Evolutionary conservation across 345 rosid species (phyloP).

Genomic region (Gossypium sturtianum): DNA sequence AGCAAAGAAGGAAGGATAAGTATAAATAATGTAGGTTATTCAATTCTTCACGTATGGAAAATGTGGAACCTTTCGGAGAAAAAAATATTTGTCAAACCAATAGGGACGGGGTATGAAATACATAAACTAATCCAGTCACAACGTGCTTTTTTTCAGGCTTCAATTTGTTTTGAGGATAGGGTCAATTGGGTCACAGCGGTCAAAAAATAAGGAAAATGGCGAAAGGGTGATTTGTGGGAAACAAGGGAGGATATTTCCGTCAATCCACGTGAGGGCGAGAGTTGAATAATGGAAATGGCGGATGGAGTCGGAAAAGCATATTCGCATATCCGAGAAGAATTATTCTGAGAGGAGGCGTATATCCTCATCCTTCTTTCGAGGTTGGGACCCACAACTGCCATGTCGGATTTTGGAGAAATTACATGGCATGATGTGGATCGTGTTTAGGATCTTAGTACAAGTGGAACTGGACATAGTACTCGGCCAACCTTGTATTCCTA

Average conservation of each 20-base stretch:
- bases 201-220: neutral
- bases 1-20: neutral
- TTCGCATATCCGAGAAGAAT: conserved; percentile 42
- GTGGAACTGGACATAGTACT: neutral
- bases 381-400: conserved; percentile 6
- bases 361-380: neutral
- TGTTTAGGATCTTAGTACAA: neutral
- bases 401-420: neutral
- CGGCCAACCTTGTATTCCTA: too few species aligned
- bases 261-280: neutral
- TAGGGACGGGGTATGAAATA: neutral
- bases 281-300: neutral
- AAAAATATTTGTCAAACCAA: too few species aligned
- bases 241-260: conserved; percentile 16
- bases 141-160: neutral
- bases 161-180: neutral
- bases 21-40: neutral
- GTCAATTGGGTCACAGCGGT: conserved; percentile 19
- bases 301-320: conserved; percentile 20
- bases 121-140: neutral
- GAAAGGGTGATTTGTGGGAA: neutral
- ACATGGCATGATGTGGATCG: conserved; percentile 9
- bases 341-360: conserved; percentile 20
- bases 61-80: neutral
- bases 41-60: neutral